Evolutionary conservation across 805 yeast species (phyloP).

Genomic region (Kregervanrija delftensis): DNA sequence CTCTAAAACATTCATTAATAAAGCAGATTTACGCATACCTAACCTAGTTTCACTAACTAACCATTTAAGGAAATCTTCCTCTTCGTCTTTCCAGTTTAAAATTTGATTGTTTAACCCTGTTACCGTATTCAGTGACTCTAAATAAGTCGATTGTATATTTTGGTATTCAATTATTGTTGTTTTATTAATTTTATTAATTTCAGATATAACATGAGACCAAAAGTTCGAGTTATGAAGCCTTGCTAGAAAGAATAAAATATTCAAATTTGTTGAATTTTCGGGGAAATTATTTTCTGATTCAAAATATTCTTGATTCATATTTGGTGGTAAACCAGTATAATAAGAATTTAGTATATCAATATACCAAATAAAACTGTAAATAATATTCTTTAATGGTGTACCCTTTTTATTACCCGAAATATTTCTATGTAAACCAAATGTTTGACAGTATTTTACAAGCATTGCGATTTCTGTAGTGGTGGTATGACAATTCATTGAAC

Average conservation of each 20-base stretch:
- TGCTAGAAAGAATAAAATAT: constrained; percentile 9
- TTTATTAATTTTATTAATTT: constrained; percentile 13
- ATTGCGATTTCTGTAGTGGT: constrained; percentile 11
- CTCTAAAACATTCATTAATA: constrained; percentile 12
- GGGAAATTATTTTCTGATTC: constrained; percentile 14
- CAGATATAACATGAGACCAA: constrained; percentile 13
- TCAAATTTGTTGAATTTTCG: constrained; percentile 6
- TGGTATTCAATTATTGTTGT: constrained; percentile 5
- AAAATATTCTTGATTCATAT: constrained; percentile 11
- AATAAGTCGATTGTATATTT: constrained; percentile 5
- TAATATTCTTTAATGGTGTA: constrained; percentile 12
- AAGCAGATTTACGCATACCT: constrained; percentile 16
- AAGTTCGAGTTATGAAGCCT: constrained; percentile 15
- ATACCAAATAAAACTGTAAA: constrained; percentile 17
- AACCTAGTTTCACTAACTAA: constrained; percentile 15
- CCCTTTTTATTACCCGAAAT: constrained; percentile 5
- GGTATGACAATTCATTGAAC: constrained; percentile 16
- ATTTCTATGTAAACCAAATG: constrained; percentile 16
- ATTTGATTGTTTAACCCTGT: constrained; percentile 9
- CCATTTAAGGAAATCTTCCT: constrained; percentile 9
- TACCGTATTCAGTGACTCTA: constrained; percentile 7
- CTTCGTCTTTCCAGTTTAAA: background rate
- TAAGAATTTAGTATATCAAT: constrained; percentile 17
- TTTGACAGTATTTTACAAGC: constrained; percentile 12
- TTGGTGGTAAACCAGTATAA: constrained; percentile 18